Evolutionary conservation across 2,329 filamentous ascomycete species (phyloP).

Genomic region (Talaromyces verruculosus): DNA sequence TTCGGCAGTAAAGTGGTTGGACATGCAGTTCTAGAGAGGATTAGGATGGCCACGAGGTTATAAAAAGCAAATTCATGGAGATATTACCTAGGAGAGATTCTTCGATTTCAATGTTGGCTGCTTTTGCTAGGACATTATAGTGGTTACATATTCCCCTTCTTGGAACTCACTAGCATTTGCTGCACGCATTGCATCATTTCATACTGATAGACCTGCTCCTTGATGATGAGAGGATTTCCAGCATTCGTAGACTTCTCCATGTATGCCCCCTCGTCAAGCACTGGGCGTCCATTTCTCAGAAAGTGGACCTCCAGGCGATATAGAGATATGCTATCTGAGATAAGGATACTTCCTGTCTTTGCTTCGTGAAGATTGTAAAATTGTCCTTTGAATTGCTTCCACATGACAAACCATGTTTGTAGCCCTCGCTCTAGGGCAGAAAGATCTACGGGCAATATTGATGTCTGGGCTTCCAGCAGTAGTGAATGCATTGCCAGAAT

Average conservation of each 20-base stretch:
- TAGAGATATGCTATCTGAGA: constrained; percentile 2
- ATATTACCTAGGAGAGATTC: neutral
- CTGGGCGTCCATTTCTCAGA: constrained; percentile 7
- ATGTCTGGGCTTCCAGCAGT: constrained; percentile 6
- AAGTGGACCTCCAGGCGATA: neutral
- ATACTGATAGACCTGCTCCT: constrained; percentile 6
- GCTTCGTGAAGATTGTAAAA: neutral
- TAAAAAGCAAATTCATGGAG: neutral
- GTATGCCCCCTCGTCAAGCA: constrained; percentile 1
- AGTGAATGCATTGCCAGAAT: constrained; percentile 8
- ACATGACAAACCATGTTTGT: constrained; percentile 4
- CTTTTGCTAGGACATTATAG: neutral
- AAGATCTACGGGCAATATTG: neutral
- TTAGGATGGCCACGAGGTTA: neutral
- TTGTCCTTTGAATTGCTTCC: neutral
- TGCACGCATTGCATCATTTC: constrained; percentile 8
- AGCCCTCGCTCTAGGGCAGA: neutral
- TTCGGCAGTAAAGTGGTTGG: neutral
- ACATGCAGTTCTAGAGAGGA: neutral
- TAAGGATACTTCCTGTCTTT: neutral
- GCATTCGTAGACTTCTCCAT: constrained; percentile 7
- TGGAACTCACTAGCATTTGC: neutral
- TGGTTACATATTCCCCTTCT: neutral
- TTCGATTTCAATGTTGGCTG: neutral
- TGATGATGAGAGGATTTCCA: constrained; percentile 10